Conservation (phyloP, 768 basidiomycete species). For the Boletus edulis region DNA sequence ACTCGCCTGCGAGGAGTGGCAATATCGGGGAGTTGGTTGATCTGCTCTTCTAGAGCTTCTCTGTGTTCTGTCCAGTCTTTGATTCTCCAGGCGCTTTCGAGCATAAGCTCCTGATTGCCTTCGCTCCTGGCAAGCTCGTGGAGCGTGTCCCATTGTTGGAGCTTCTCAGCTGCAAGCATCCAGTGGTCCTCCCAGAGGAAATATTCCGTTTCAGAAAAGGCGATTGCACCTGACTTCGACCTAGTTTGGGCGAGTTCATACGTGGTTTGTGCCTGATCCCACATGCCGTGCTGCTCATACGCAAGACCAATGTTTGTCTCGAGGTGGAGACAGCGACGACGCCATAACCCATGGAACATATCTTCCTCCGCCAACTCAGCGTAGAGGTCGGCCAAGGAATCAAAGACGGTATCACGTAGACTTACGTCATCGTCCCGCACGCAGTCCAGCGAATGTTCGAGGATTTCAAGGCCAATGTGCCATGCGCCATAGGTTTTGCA, state of each 20-base stretch:
- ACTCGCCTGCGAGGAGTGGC: slow-evolving; percentile 94
- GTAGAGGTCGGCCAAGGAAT: slow-evolving; percentile 92
- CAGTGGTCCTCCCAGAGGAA: slow-evolving; percentile 99
- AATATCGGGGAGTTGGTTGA: slow-evolving; percentile 77
- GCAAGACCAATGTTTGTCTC: slow-evolving; percentile 89
- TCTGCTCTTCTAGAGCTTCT: slow-evolving; percentile 75
- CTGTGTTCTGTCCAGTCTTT: slow-evolving; percentile 88
- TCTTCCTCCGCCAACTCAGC: slow-evolving; percentile 96
- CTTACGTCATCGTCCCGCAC: slow-evolving; percentile 77
- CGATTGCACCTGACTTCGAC: slow-evolving; percentile 74
- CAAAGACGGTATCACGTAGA: slow-evolving; percentile 79
- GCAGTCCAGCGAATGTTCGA: slow-evolving; percentile 75
- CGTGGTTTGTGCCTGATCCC: slow-evolving; percentile 84
- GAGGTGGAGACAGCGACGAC: slow-evolving; percentile 79
- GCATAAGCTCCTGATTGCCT: slow-evolving; percentile 84
- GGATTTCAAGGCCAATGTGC: slow-evolving; percentile 85
- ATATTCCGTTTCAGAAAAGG: slow-evolving; percentile 94
- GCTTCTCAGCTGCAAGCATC: slow-evolving; percentile 92
- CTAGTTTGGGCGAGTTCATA: slow-evolving; percentile 91
- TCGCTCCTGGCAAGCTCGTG: slow-evolving; percentile 88
- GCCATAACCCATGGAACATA: slow-evolving; percentile 95
- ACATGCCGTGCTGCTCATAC: slow-evolving; percentile 96
- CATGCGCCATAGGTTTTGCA: slow-evolving; percentile 97
- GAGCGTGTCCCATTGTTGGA: slow-evolving; percentile 97
- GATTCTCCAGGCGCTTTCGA: slow-evolving; percentile 94